Evolutionary conservation across 2,329 filamentous ascomycete species (phyloP).

Genomic region (Chaetoscypha palmicola): DNA sequence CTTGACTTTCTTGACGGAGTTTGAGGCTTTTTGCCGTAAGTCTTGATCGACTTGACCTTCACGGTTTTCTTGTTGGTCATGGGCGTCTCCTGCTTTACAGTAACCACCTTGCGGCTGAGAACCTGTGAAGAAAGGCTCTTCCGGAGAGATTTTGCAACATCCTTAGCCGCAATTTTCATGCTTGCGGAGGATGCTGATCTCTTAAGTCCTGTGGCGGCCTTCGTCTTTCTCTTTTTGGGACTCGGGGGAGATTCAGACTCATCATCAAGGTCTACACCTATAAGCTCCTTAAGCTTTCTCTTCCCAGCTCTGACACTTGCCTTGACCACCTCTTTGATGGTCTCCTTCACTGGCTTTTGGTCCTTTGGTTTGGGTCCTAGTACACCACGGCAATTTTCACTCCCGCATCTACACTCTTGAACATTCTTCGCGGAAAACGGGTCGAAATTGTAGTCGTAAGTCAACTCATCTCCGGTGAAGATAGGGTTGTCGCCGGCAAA

Average conservation of each 20-base stretch:
- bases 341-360: constrained; percentile 42
- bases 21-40: constrained; percentile 22
- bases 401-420: constrained; percentile 58
- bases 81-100: constrained; percentile 14
- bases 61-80: constrained; percentile 15
- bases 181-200: constrained; percentile 29
- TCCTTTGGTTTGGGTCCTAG: constrained; percentile 56
- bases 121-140: constrained; percentile 31
- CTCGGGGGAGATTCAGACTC: constrained; percentile 15
- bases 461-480: constrained; percentile 91
- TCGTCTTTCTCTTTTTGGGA: constrained; percentile 44
- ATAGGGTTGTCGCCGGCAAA: constrained; percentile 88
- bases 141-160: constrained; percentile 34
- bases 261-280: constrained; percentile 32
- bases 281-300: constrained; percentile 48
- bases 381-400: constrained; percentile 56
- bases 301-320: constrained; percentile 42
- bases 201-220: constrained; percentile 33
- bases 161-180: constrained; percentile 31
- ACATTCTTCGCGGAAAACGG: constrained; percentile 63
- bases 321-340: constrained; percentile 30
- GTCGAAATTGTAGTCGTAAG: constrained; percentile 80
- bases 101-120: constrained; percentile 18
- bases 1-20: constrained; percentile 21
- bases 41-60: constrained; percentile 23